Evolutionary conservation across 2,329 filamentous ascomycete species (phyloP), one percentile per base, ranked within the genome.

Genomic region (Camptophora hylomeconis): DNA sequence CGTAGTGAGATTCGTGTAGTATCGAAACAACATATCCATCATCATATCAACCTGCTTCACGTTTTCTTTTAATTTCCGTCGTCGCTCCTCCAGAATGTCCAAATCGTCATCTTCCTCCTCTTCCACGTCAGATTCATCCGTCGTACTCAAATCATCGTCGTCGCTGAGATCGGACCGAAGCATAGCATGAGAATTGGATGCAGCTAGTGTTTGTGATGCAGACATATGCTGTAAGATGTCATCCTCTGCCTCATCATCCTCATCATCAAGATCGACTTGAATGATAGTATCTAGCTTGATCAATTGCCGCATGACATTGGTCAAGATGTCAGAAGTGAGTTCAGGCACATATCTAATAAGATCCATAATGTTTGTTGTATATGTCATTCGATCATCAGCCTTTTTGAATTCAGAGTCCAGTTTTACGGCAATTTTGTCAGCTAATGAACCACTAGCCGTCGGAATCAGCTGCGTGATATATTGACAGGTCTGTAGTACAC

Each of bases 221-320:
- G 28, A 50, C 11, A 68, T 52, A 28, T 64, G 69, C 48, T 65
- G 63, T 28, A 80, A 65, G 11, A 87, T 70, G 30, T 75, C 72
- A 14, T 84, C 74, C 31, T 83, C 80, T 7, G 83, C 66, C 31
- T 92, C 81, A 39, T 95, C 87, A 38, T 94, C 87, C 37, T 93
- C 61, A 44, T 95, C 86, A 38, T 95, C 84, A 46, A 95, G 62
- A 46, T 95, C 86, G 27, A 86, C 71, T 54, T 94, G 87, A 53
- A 95, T 89, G 50, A 94, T 81, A 1, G 92, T 83, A 50, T 98
- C 89, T 34, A 95, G 81, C 55, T 89, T 89, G 46, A 95, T 82
- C 5, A 95, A 66, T 38, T 81, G 76, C 43, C 87, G 80, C 22
- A 84, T 78, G 26, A 95, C 78, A 8, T 92, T 60, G 32, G 83